These are phyloP conservation scores for Coniosporium apollinis DNA, from an alignment of 495 filamentous ascomycete species.

Conservation along the genomic window DNA sequence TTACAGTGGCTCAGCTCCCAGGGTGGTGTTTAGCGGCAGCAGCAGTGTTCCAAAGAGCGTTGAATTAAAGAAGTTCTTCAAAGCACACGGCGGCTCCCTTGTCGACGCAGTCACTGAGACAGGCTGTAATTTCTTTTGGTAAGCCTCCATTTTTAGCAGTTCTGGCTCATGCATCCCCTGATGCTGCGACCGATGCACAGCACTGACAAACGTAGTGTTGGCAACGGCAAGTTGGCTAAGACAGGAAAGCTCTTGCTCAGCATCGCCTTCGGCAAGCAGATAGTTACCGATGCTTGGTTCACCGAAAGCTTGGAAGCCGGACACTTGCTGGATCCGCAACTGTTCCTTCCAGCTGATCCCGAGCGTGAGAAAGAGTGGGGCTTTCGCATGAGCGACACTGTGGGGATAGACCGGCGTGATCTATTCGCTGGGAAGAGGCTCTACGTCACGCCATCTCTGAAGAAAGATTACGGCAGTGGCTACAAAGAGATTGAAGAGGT, in stretches of 20 bases:
- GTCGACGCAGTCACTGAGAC: conserved; percentile 10
- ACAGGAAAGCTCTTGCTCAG: conserved; percentile 23
- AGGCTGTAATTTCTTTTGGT: conserved; percentile 21
- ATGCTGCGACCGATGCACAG: no score
- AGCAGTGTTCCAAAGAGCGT: conserved; percentile 9
- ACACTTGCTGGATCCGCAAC: conserved; percentile 12
- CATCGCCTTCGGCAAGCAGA: conserved; percentile 19
- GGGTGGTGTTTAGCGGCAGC: conserved; percentile 20
- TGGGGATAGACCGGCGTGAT: conserved; percentile 9
- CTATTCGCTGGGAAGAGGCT: conserved; percentile 17
- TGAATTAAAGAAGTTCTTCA: conserved; percentile 18
- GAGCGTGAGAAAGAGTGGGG: conserved; percentile 22
- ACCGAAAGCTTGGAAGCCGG: conserved; percentile 12
- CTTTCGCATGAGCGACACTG: conserved; percentile 14
- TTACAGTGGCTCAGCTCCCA: conserved; percentile 12
- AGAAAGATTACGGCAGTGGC: conserved; percentile 15
- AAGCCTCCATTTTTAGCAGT: background rate
- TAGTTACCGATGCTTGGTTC: conserved; percentile 27
- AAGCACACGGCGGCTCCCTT: conserved; percentile 13
- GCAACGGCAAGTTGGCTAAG: conserved; percentile 21
- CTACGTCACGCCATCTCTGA: conserved; percentile 21
- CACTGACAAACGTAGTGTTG: no score
- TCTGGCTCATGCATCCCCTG: conserved; percentile 4
- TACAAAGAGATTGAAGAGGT: conserved; percentile 23
- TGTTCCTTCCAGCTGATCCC: conserved; percentile 16